Conservation (phyloP, 225 moss, liverwort and hornwort genomes). For the Pleurozium schreberi region DNA sequence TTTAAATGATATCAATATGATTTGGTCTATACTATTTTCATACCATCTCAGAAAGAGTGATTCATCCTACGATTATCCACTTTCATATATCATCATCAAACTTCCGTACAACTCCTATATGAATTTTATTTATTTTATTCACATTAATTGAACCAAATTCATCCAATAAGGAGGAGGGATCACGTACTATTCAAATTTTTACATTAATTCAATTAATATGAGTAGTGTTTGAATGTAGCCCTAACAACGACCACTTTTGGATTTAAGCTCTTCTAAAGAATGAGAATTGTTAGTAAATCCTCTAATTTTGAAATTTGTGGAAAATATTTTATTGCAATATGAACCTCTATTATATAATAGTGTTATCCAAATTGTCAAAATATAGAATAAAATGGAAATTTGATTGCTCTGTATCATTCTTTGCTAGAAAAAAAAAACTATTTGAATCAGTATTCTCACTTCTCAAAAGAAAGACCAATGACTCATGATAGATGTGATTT, state of each 20-base stretch:
- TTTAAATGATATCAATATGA: neutral
- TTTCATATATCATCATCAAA: neutral
- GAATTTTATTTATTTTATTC: too few species aligned
- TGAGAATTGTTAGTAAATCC: neutral
- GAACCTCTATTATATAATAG: neutral
- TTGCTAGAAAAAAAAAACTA: too few species aligned
- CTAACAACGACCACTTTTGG: neutral
- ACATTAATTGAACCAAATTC: neutral
- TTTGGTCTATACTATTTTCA: neutral
- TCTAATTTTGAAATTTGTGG: neutral
- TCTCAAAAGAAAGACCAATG: too few species aligned
- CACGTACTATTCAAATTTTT: neutral
- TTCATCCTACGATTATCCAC: neutral
- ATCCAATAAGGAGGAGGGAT: neutral
- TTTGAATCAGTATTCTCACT: too few species aligned
- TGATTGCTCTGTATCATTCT: too few species aligned
- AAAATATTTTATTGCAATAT: neutral
- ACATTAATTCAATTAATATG: neutral
- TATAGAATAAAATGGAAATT: neutral
- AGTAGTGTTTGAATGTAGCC: neutral
- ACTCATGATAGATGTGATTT: too few species aligned
- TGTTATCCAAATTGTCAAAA: neutral
- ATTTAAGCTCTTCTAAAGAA: neutral
- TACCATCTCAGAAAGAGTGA: neutral
- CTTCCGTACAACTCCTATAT: neutral